These are phyloP conservation scores for Gnetum montanum DNA, from an alignment of 75 land plant species.

Conservation along the genomic window DNA sequence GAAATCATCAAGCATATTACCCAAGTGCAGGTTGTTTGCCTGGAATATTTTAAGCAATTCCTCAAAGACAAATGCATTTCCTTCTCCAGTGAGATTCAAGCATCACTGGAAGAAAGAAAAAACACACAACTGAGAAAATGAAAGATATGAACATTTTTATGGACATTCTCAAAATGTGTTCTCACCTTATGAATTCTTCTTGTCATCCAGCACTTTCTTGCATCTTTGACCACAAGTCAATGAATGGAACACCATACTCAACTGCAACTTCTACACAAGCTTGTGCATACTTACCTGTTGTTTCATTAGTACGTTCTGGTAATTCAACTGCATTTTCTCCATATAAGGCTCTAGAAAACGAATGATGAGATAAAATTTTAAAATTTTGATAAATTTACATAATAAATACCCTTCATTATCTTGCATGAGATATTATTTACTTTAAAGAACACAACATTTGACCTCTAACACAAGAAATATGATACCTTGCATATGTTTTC, in stretches of 20 bases:
- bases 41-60: constrained; percentile 2
- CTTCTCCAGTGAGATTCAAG: constrained; percentile 68
- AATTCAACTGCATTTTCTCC: constrained; percentile 54
- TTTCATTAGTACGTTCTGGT: constrained; percentile 82
- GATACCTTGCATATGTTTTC: too few species aligned
- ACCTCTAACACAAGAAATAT: too few species aligned
- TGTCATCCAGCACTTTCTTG: constrained; percentile 77
- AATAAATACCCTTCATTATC: too few species aligned
- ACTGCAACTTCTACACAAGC: constrained; percentile 54
- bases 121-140: constrained; percentile 1
- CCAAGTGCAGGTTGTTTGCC: not conserved
- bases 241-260: constrained; percentile 35
- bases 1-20: constrained; percentile 4
- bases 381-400: too few species aligned
- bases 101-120: constrained; percentile 55
- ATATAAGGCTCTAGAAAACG: constrained; percentile 42
- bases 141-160: constrained; percentile 2
- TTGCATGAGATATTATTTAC: too few species aligned
- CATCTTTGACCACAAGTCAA: constrained; percentile 79
- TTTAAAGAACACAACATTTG: too few species aligned
- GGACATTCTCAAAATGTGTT: not conserved
- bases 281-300: constrained; percentile 59
- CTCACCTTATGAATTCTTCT: constrained; percentile 59
- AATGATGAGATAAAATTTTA: not conserved
- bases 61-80: constrained; percentile 29